phyloP scores from a whole-genome alignment of 164 flowering plant genomes.

The Paratinospora sagittata region DNA sequence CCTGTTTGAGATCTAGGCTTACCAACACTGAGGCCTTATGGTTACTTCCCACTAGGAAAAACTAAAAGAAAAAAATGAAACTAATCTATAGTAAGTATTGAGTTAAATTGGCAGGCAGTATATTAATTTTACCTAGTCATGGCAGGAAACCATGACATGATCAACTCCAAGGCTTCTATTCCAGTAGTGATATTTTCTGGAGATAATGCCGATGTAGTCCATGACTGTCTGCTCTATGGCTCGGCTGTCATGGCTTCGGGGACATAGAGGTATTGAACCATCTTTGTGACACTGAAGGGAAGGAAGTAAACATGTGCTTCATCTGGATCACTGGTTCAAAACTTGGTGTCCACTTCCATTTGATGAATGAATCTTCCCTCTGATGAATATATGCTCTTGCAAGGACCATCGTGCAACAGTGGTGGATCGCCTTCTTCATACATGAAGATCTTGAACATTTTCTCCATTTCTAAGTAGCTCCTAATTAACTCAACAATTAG shows the following conservation, averaged over 20 bases:
- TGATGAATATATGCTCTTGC: slow-evolving; percentile 43
- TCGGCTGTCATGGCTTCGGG: slow-evolving; percentile 18
- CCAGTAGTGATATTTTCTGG: slow-evolving; percentile 44
- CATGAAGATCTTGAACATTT: slow-evolving; percentile 43
- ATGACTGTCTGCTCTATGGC: slow-evolving; percentile 22
- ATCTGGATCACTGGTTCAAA: slow-evolving; percentile 36
- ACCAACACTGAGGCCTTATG: no score
- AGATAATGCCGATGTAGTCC: slow-evolving; percentile 36
- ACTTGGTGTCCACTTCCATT: slow-evolving; percentile 31
- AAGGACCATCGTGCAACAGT: slow-evolving; percentile 44
- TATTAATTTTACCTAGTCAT: slow-evolving; percentile 61
- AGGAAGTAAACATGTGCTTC: slow-evolving; percentile 46
- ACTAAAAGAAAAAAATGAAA: no score
- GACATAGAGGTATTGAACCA: slow-evolving; percentile 38
- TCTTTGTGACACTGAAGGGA: slow-evolving; percentile 44
- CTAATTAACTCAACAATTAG: slow-evolving; percentile 23
- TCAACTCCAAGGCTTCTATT: slow-evolving; percentile 57
- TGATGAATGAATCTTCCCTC: slow-evolving; percentile 51
- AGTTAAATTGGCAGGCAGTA: no score
- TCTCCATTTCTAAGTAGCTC: slow-evolving; percentile 59
- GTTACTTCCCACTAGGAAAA: no score
- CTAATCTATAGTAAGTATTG: no score
- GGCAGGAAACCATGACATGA: slow-evolving; percentile 63
- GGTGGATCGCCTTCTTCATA: slow-evolving; percentile 57
- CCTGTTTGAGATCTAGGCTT: no score